Evolutionary conservation across 768 basidiomycete species (phyloP).

Genomic region (Russula emetica): DNA sequence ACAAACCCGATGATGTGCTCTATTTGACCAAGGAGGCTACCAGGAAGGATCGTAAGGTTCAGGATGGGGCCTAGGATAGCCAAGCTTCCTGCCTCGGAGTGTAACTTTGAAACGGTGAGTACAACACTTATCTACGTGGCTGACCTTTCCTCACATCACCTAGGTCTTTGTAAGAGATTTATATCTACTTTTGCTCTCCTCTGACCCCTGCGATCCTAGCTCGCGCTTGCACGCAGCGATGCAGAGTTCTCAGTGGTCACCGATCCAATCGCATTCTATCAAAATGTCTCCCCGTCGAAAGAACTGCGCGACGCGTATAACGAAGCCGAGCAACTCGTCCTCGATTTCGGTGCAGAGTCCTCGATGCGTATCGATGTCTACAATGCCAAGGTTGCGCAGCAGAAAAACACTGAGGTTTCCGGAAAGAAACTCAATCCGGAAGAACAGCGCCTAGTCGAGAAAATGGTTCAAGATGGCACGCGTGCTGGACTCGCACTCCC

Average conservation of each 20-base stretch:
- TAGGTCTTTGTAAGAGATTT: conserved; percentile 62
- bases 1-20: conserved; percentile 50
- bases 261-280: conserved; percentile 53
- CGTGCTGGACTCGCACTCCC: conserved; percentile 74
- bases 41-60: conserved; percentile 47
- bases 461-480: conserved; percentile 75
- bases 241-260: conserved; percentile 46
- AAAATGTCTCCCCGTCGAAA: conserved; percentile 49
- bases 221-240: conserved; percentile 57
- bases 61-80: conserved; percentile 63
- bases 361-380: conserved; percentile 82
- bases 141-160: conserved; percentile 31
- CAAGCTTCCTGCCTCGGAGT: conserved; percentile 50
- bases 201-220: conserved; percentile 38
- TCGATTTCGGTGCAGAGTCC: conserved; percentile 69
- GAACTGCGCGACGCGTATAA: conserved; percentile 79
- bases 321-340: conserved; percentile 62
- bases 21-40: conserved; percentile 56
- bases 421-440: conserved; percentile 58
- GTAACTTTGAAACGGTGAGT: conserved; percentile 64
- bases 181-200: conserved; percentile 19
- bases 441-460: conserved; percentile 73
- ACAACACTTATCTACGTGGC: background rate
- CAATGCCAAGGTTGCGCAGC: conserved; percentile 63
- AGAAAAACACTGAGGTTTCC: conserved; percentile 61